Conservation (phyloP, 148 eudicot species). For the Persicaria tinctoria region DNA sequence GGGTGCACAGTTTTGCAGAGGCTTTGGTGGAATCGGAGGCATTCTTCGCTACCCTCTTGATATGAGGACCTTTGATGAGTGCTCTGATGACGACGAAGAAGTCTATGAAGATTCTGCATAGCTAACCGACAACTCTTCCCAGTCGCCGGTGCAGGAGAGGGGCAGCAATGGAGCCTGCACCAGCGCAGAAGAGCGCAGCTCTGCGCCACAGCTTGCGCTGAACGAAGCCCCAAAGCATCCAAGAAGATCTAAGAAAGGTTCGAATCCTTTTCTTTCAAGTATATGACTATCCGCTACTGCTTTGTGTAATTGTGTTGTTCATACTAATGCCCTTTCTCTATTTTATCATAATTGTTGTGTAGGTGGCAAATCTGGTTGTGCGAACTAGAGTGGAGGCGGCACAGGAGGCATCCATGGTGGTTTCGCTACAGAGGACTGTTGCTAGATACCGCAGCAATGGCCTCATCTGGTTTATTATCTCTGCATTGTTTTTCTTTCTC, state of each 20-base stretch:
- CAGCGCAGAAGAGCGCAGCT: background rate
- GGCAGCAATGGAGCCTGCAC: constrained; percentile 2
- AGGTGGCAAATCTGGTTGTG: too few relatives aligned
- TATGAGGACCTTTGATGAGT: constrained; percentile 8
- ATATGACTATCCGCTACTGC: too few relatives aligned
- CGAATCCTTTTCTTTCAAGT: too few relatives aligned
- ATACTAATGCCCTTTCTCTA: too few relatives aligned
- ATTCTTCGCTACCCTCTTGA: constrained; percentile 12
- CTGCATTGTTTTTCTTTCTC: background rate
- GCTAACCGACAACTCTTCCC: background rate
- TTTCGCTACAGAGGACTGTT: too few relatives aligned
- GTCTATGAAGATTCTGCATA: constrained; percentile 10
- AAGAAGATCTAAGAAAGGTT: too few relatives aligned
- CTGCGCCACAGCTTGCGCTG: too few relatives aligned
- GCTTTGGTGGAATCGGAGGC: constrained; percentile 10
- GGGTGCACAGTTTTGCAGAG: constrained; percentile 10
- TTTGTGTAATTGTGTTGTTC: too few relatives aligned
- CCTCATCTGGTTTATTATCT: background rate
- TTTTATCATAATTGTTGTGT: too few relatives aligned
- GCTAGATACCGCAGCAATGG: constrained; percentile 8
- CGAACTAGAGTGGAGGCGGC: too few relatives aligned
- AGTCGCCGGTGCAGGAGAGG: background rate
- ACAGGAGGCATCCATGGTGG: too few relatives aligned
- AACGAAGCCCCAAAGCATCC: too few relatives aligned
- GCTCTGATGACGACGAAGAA: background rate